Evolutionary conservation across 257 asterid species (phyloP).

Genomic region (Plectranthus barbatus): DNA sequence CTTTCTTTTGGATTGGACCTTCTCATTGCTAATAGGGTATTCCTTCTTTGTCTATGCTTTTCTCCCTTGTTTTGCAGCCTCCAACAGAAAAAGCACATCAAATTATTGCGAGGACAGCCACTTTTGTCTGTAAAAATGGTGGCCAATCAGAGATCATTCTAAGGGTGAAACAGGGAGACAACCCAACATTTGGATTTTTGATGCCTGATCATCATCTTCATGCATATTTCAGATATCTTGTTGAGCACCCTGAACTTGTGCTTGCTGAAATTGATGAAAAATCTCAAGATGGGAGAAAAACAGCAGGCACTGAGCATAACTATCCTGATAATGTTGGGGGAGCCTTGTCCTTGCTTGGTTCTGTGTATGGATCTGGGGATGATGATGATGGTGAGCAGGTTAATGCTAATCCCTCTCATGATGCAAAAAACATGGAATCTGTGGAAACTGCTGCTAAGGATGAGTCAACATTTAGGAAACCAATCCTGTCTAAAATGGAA

Average conservation of each 20-base stretch:
- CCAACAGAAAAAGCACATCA: slow-evolving; percentile 86
- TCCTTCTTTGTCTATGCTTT: slow-evolving; percentile 7
- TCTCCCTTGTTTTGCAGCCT: slow-evolving; percentile 49
- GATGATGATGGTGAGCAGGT: slow-evolving; percentile 59
- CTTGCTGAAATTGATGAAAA: slow-evolving; percentile 37
- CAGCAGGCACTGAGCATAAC: slow-evolving; percentile 19
- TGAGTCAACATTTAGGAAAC: slow-evolving; percentile 24
- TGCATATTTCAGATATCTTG: slow-evolving; percentile 80
- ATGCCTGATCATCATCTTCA: slow-evolving; percentile 89
- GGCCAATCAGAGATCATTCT: slow-evolving; percentile 90
- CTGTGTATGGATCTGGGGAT: slow-evolving; percentile 81
- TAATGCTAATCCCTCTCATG: slow-evolving; percentile 19
- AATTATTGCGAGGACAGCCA: slow-evolving; percentile 88
- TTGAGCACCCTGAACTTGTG: slow-evolving; percentile 69
- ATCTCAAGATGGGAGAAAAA: slow-evolving; percentile 30
- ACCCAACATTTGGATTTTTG: slow-evolving; percentile 89
- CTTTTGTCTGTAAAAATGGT: slow-evolving; percentile 81
- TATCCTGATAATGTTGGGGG: slow-evolving; percentile 39
- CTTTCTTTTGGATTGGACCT: slow-evolving; percentile 33
- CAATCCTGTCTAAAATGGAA: slow-evolving; percentile 34
- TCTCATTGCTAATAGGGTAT: slow-evolving; percentile 18
- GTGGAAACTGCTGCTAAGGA: slow-evolving; percentile 29
- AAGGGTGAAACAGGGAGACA: slow-evolving; percentile 92
- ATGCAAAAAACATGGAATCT: slow-evolving; percentile 27
- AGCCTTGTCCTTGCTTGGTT: slow-evolving; percentile 87